Conservation (phyloP, 345 rosid species). For the Camelina hispida region DNA sequence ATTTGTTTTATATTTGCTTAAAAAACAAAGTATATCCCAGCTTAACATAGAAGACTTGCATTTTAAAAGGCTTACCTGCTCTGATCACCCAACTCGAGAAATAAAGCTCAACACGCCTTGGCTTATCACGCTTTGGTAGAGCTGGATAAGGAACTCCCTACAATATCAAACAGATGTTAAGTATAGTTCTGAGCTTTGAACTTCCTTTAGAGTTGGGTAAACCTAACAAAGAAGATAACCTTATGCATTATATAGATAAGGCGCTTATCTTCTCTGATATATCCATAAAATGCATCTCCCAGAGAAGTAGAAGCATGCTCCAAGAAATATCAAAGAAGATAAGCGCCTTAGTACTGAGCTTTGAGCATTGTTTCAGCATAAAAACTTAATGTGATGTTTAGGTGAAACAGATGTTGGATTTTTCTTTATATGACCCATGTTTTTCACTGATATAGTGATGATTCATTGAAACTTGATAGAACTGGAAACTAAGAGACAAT, state of each 20-base stretch:
- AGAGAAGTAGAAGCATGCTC: not conserved
- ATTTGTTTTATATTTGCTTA: slow-evolving; percentile 7
- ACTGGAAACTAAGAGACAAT: not conserved
- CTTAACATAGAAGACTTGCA: not conserved
- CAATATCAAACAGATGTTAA: slow-evolving; percentile 11
- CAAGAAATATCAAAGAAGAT: not conserved
- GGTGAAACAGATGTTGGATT: not conserved
- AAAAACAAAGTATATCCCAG: not conserved
- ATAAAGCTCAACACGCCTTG: slow-evolving; percentile 90
- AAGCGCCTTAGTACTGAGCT: slow-evolving; percentile 7
- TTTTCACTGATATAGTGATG: not conserved
- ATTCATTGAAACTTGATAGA: not conserved
- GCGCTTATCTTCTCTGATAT: not conserved
- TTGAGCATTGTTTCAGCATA: not conserved
- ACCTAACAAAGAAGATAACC: not conserved
- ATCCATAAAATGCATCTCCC: not conserved
- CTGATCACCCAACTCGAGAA: slow-evolving; percentile 95
- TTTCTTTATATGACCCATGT: slow-evolving; percentile 3
- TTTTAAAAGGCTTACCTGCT: slow-evolving; percentile 63
- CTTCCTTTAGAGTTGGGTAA: not conserved
- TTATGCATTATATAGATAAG: not conserved
- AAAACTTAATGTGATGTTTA: not conserved
- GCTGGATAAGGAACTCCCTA: slow-evolving; percentile 83
- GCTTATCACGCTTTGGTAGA: slow-evolving; percentile 80
- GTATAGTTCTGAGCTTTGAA: not conserved